Base-by-base conservation (phyloP, 768 basidiomycete genomes). In the Tulasnella sp. region DNA sequence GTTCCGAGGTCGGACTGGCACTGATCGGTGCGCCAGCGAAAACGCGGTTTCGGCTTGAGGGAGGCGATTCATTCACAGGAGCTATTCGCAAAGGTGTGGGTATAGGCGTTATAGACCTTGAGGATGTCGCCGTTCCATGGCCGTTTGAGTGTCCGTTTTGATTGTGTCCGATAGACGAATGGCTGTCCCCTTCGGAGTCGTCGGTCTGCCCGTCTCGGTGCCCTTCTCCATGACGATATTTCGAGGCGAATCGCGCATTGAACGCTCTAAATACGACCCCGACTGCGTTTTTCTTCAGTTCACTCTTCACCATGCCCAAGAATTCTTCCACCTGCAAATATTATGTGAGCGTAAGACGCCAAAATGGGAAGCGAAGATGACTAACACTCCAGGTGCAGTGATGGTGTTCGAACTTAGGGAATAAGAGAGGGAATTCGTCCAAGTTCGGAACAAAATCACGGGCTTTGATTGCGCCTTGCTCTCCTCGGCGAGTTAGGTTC, bases 351-450 rank as follows among this genome's bases (percentile, higher is more conserved):
- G 15, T 6, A n/a, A 15, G n/a, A 31, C 6, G 9, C 7, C 17
- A 14, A 15, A 19, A 42, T 11, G 27, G 31, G 14, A 2, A 4
- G 5, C 25, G 15, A 6, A 27, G 21, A 21, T 4, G 11, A 74
- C 83, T 62, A 69, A 88, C 86, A 70, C 85, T 87, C 77, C 78
- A 83, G 2, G 85, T 86, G 64, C 84, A 82, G 62, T 88, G 87
- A 58, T 80, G 80, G 67, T 86, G 91, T 63, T 85, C 82, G 39
- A 94, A 73, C 49, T 81, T 79, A 32, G 87, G 81, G 4, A 88
- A 90, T 59, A 79, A 78, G 66, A 92, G 88, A 53, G 86, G 82
- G 65, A 96, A 86, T 14, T 90, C 90, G 53, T 84, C 84, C 60
- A 72, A 57, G 56, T 74, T 68, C 2, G 71, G 69, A 23, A 74